Percentiles rank a stretch among this genome's conserved stretches.
phyloP scores from a whole-genome alignment of 768 basidiomycete species.

The Lyophyllum shimeji region DNA sequence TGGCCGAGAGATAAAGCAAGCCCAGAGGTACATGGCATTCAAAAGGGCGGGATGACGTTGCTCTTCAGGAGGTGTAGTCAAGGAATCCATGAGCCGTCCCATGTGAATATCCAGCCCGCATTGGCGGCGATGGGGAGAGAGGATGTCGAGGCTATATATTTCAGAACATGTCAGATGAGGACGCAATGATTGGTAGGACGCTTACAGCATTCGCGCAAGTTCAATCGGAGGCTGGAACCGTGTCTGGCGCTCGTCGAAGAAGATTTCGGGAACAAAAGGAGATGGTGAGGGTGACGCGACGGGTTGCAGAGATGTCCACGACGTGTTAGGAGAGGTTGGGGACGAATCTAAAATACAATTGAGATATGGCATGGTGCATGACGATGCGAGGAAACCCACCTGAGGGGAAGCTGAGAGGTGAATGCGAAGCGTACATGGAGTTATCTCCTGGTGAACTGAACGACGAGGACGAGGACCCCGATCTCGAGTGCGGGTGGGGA shows the following conservation, averaged over 20 bases:
- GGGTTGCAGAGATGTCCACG: slow-evolving; percentile 48
- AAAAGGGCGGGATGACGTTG: slow-evolving; percentile 76
- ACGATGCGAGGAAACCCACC: slow-evolving; percentile 31
- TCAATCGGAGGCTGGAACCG: slow-evolving; percentile 54
- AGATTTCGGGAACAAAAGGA: slow-evolving; percentile 44
- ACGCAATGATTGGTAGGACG: slow-evolving; percentile 1
- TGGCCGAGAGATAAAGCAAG: slow-evolving; percentile 76
- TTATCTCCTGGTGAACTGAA: slow-evolving; percentile 52
- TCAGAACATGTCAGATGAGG: slow-evolving; percentile 12
- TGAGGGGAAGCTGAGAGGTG: slow-evolving; percentile 49
- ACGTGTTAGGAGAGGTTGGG: slow-evolving; percentile 48
- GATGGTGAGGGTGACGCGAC: slow-evolving; percentile 53
- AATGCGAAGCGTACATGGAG: slow-evolving; percentile 54
- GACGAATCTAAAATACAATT: slow-evolving; percentile 31
- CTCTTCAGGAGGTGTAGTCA: slow-evolving; percentile 47
- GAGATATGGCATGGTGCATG: background rate
- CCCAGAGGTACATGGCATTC: slow-evolving; percentile 83
- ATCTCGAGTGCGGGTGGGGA: slow-evolving; percentile 48
- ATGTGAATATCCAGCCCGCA: slow-evolving; percentile 72
- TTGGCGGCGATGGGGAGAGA: slow-evolving; percentile 73
- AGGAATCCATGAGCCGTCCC: slow-evolving; percentile 60
- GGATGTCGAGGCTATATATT: slow-evolving; percentile 63
- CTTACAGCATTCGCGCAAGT: slow-evolving; percentile 67
- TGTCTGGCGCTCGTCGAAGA: slow-evolving; percentile 51
- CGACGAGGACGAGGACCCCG: slow-evolving; percentile 58